Evolutionary conservation across 805 yeast species (phyloP).

Genomic region (Dipodascopsis tothii): DNA sequence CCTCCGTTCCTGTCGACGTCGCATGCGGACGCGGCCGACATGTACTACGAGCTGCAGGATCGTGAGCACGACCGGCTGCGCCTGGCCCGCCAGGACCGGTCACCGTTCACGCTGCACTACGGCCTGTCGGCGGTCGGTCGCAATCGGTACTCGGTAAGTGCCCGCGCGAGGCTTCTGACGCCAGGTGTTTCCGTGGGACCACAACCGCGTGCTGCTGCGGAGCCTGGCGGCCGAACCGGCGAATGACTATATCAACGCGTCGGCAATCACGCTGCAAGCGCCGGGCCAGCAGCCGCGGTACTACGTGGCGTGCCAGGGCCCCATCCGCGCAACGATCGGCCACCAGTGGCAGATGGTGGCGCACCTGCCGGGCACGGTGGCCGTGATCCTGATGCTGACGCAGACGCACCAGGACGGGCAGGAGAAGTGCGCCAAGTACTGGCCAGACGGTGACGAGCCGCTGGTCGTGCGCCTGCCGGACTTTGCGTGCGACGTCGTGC

Average conservation of each 20-base stretch:
- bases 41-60: too few species aligned
- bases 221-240: constrained; percentile 10
- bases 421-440: constrained; percentile 75
- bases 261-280: constrained; percentile 48
- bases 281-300: constrained; percentile 21
- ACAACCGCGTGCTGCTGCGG: constrained; percentile 55
- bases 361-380: constrained; percentile 32
- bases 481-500: too few species aligned
- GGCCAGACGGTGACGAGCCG: constrained; percentile 49
- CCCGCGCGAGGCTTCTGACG: background rate
- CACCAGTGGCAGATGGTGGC: constrained; percentile 80
- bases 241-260: constrained; percentile 78
- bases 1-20: too few species aligned
- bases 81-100: too few species aligned
- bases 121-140: background rate
- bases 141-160: background rate
- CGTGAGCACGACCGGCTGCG: too few species aligned
- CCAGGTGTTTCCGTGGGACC: constrained; percentile 65
- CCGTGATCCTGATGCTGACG: constrained; percentile 65
- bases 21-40: too few species aligned
- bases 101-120: too few species aligned
- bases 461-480: too few species aligned
- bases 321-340: constrained; percentile 46
- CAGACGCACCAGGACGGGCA: constrained; percentile 68
- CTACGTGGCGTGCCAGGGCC: constrained; percentile 32